Percentiles rank a stretch among this genome's conserved stretches.
phyloP scores from a whole-genome alignment of 176 grass and related monocot species.

The Bothriochloa decipiens region DNA sequence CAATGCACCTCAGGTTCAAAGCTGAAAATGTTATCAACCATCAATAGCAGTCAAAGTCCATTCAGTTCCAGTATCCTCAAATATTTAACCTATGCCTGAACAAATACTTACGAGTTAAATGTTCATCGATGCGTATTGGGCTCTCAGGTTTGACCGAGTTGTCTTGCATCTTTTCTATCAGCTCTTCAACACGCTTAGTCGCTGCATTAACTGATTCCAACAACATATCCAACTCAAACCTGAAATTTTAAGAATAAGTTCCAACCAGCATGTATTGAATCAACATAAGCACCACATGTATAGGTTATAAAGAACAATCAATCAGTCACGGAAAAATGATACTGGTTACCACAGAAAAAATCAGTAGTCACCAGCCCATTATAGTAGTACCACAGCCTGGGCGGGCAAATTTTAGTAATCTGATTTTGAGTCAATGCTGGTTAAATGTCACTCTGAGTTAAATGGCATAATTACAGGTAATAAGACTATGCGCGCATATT shows the following conservation, averaged over 20 bases:
- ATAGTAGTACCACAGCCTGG: neutral
- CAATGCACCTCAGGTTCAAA: slow-evolving; percentile 89
- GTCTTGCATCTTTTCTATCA: slow-evolving; percentile 98
- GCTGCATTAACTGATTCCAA: slow-evolving; percentile 96
- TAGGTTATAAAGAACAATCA: slow-evolving; percentile 1
- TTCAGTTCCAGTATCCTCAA: slow-evolving; percentile 7
- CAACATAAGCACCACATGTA: slow-evolving; percentile 21
- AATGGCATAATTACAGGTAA: neutral
- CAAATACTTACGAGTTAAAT: slow-evolving; percentile 76
- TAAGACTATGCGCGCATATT: neutral
- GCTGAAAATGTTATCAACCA: slow-evolving; percentile 48
- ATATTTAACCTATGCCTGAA: slow-evolving; percentile 15
- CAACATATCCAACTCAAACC: slow-evolving; percentile 98
- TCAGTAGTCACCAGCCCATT: neutral
- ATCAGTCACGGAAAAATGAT: neutral
- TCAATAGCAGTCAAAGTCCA: slow-evolving; percentile 39
- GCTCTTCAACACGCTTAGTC: slow-evolving; percentile 86
- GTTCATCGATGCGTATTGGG: slow-evolving; percentile 74
- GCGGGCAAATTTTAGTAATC: neutral
- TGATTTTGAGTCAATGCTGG: neutral
- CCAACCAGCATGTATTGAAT: neutral
- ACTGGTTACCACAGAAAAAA: neutral
- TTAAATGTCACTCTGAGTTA: neutral
- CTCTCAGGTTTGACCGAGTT: slow-evolving; percentile 87
- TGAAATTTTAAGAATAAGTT: slow-evolving; percentile 41